Percentiles rank a stretch among this genome's conserved stretches.
These are phyloP conservation scores for Fusarium avenaceum DNA, from an alignment of 2,329 filamentous ascomycete genomes.

Conservation along the genomic window DNA sequence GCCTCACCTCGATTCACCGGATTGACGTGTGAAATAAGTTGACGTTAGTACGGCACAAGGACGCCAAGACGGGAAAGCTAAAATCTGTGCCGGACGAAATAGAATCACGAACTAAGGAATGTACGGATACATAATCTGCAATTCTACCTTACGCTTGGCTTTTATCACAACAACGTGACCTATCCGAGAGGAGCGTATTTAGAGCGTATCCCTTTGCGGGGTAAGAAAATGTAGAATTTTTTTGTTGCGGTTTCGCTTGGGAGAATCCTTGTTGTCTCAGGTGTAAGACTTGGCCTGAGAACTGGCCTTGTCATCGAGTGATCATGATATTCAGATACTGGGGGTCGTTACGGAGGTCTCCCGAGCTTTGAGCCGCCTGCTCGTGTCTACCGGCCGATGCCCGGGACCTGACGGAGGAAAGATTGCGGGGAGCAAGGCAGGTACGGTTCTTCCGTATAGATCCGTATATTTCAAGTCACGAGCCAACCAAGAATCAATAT, in stretches of 20 bases:
- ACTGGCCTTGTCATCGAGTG: slow-evolving; percentile 24
- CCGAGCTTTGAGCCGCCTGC: slow-evolving; percentile 32
- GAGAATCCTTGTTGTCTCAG: slow-evolving; percentile 11
- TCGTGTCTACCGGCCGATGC: slow-evolving; percentile 22
- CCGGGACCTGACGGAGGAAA: slow-evolving; percentile 36
- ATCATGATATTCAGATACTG: slow-evolving; percentile 11
- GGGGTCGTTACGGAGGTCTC: slow-evolving; percentile 31
- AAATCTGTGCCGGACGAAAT: slow-evolving; percentile 3
- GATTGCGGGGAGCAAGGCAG: slow-evolving; percentile 19
- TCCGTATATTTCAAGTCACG: neutral
- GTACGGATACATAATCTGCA: neutral
- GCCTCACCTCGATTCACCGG: slow-evolving; percentile 41
- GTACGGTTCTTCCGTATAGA: slow-evolving; percentile 19
- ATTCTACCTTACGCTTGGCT: slow-evolving; percentile 8
- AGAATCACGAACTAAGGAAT: neutral
- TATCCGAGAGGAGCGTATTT: slow-evolving; percentile 7
- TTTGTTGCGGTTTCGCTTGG: neutral
- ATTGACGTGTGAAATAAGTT: neutral
- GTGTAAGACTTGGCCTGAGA: neutral
- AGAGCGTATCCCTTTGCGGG: slow-evolving; percentile 18
- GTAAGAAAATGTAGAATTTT: slow-evolving; percentile 10
- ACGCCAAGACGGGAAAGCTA: slow-evolving; percentile 23
- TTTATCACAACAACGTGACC: slow-evolving; percentile 10
- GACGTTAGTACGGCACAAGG: neutral
- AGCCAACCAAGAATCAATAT: slow-evolving; percentile 13